These are phyloP conservation scores for Aspergillus brasiliensis DNA, from an alignment of 2,329 filamentous ascomycete species.

Conservation along the genomic window DNA sequence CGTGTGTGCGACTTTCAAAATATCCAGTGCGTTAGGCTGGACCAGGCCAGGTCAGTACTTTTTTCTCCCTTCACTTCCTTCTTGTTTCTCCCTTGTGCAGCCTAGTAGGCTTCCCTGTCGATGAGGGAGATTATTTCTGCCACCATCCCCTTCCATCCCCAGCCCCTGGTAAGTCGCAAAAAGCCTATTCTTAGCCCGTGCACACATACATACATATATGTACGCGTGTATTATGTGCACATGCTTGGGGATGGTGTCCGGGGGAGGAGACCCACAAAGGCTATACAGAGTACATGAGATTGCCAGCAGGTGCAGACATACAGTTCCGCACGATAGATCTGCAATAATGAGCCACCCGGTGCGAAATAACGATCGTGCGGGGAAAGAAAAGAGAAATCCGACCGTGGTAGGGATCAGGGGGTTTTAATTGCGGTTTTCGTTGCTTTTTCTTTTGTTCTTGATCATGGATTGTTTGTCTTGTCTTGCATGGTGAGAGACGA, in stretches of 20 bases:
- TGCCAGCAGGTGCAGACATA: not conserved
- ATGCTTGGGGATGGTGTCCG: conserved; percentile 4
- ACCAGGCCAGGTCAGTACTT: too few relatives aligned
- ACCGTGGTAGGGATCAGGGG: not conserved
- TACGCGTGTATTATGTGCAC: not conserved
- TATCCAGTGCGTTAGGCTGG: not conserved
- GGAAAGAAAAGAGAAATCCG: not conserved
- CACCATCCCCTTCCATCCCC: too few relatives aligned
- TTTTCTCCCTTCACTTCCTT: too few relatives aligned
- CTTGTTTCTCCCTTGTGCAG: too few relatives aligned
- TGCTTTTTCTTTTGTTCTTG: not conserved
- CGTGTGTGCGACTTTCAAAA: not conserved
- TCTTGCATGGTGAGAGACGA: not conserved
- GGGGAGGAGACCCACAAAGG: not conserved
- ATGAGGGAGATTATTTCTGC: too few relatives aligned
- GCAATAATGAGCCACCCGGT: conserved; percentile 10
- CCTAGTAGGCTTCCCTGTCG: too few relatives aligned
- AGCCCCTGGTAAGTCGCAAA: too few relatives aligned
- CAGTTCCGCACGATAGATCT: not conserved
- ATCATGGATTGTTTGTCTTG: not conserved
- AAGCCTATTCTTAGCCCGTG: not conserved
- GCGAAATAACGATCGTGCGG: conserved; percentile 3
- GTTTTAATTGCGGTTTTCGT: not conserved
- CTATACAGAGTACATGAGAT: too few relatives aligned
- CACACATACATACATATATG: not conserved